These are phyloP conservation scores for Hysterium pulicare DNA, from an alignment of 2,329 filamentous ascomycete species.

Conservation along the genomic window DNA sequence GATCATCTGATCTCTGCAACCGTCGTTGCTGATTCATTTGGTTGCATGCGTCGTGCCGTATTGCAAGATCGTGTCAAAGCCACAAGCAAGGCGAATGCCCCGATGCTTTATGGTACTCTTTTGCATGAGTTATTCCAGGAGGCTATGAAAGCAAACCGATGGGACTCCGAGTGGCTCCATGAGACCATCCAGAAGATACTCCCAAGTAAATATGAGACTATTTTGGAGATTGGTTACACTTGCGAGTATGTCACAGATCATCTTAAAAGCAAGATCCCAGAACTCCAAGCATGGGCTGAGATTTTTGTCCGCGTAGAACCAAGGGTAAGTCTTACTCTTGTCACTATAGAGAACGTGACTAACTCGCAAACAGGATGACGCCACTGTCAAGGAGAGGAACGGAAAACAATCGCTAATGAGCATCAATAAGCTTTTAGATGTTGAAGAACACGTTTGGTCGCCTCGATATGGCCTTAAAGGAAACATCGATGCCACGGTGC, in stretches of 20 bases:
- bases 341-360: constrained; percentile 10
- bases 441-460: constrained; percentile 98
- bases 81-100: constrained; percentile 72
- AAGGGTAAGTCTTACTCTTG: constrained; percentile 48
- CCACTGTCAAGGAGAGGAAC: constrained; percentile 74
- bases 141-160: constrained; percentile 76
- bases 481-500: constrained; percentile 95
- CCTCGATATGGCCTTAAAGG: constrained; percentile 96
- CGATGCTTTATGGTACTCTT: constrained; percentile 88
- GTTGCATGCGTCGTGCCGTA: constrained; percentile 84
- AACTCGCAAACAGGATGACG: constrained; percentile 54
- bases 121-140: constrained; percentile 95
- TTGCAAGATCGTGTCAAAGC: constrained; percentile 94
- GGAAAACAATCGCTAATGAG: constrained; percentile 75
- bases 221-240: constrained; percentile 82
- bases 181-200: constrained; percentile 65
- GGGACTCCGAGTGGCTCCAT: constrained; percentile 68
- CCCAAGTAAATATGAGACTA: constrained; percentile 77
- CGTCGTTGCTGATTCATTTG: constrained; percentile 93
- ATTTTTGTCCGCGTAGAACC: constrained; percentile 73
- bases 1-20: constrained; percentile 95
- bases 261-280: constrained; percentile 76
- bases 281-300: constrained; percentile 78
- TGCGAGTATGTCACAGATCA: constrained; percentile 72
- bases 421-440: constrained; percentile 88